phyloP scores from a whole-genome alignment of 352 stramenopile species.

The Pythium pyrilobum region DNA sequence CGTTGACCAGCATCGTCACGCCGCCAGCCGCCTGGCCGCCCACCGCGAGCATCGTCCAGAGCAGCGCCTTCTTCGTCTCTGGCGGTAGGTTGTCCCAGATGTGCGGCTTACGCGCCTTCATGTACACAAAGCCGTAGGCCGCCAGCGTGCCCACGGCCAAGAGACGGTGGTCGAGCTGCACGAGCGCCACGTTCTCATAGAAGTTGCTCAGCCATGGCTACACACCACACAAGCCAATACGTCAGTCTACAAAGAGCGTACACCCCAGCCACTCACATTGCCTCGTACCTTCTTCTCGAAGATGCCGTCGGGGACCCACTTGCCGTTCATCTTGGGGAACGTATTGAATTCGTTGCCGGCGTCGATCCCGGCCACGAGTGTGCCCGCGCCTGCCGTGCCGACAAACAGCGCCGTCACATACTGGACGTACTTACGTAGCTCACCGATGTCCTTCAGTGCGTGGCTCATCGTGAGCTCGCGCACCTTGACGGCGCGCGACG shows the following conservation, averaged over 20 bases:
- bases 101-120: conserved; percentile 48
- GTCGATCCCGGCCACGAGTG: conserved; percentile 93
- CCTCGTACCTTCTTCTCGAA: conserved; percentile 45
- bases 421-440: conserved; percentile 48
- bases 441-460: conserved; percentile 46
- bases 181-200: conserved; percentile 95
- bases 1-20: conserved; percentile 93
- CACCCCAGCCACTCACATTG: background rate
- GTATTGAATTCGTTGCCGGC: conserved; percentile 96
- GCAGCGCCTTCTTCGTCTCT: conserved; percentile 51
- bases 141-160: conserved; percentile 86
- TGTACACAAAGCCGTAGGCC: conserved; percentile 42
- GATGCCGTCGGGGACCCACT: conserved; percentile 83
- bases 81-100: conserved; percentile 68
- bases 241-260: background rate
- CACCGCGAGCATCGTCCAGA: conserved; percentile 44
- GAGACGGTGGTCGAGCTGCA: conserved; percentile 95
- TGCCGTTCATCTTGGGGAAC: conserved; percentile 91
- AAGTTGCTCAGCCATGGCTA: conserved; percentile 89
- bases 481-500: conserved; percentile 43
- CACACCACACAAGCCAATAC: background rate
- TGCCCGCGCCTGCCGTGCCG: conserved; percentile 34
- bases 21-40: conserved; percentile 85
- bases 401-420: conserved; percentile 34
- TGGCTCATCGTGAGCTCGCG: conserved; percentile 41